These are phyloP conservation scores for Globisporangium spinosum DNA, from an alignment of 352 stramenopile species.

Conservation along the genomic window DNA sequence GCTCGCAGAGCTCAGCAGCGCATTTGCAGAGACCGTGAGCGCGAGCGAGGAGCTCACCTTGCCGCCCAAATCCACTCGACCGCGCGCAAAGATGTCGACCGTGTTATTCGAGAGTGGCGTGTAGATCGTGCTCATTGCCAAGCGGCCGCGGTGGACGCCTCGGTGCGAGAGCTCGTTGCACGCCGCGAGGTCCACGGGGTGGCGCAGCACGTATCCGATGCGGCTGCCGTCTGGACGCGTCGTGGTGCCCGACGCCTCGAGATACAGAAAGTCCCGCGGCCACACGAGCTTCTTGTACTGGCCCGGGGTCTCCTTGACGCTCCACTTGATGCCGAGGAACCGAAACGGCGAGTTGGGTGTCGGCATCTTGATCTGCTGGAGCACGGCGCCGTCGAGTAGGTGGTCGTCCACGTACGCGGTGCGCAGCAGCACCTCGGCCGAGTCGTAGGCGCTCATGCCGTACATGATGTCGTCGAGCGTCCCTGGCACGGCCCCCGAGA, in stretches of 20 bases:
- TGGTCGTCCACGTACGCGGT: slow-evolving; percentile 30
- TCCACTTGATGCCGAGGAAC: slow-evolving; percentile 32
- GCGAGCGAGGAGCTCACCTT: not conserved
- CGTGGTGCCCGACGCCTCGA: slow-evolving; percentile 10
- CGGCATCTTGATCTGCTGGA: slow-evolving; percentile 22
- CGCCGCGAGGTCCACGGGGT: slow-evolving; percentile 12
- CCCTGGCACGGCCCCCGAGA: slow-evolving; percentile 30
- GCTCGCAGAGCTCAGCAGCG: slow-evolving; percentile 16
- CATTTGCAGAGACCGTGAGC: slow-evolving; percentile 12
- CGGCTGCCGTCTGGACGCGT: slow-evolving; percentile 5
- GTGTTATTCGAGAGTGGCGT: slow-evolving; percentile 13
- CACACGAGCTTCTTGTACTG: slow-evolving; percentile 17
- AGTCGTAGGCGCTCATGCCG: slow-evolving; percentile 27
- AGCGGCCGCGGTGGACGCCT: not conserved
- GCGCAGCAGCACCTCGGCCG: slow-evolving; percentile 29
- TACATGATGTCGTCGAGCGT: slow-evolving; percentile 35
- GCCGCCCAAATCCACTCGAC: not conserved
- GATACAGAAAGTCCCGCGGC: slow-evolving; percentile 28
- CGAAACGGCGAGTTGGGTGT: slow-evolving; percentile 26
- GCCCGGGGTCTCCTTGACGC: slow-evolving; percentile 20
- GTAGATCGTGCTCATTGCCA: slow-evolving; percentile 13
- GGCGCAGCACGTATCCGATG: slow-evolving; percentile 17
- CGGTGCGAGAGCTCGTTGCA: not conserved
- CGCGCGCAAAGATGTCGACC: slow-evolving; percentile 16
- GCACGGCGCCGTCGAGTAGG: slow-evolving; percentile 24